Evolutionary conservation across 2,329 filamentous ascomycete species (phyloP).

Genomic region (Trichoderma asperellum): DNA sequence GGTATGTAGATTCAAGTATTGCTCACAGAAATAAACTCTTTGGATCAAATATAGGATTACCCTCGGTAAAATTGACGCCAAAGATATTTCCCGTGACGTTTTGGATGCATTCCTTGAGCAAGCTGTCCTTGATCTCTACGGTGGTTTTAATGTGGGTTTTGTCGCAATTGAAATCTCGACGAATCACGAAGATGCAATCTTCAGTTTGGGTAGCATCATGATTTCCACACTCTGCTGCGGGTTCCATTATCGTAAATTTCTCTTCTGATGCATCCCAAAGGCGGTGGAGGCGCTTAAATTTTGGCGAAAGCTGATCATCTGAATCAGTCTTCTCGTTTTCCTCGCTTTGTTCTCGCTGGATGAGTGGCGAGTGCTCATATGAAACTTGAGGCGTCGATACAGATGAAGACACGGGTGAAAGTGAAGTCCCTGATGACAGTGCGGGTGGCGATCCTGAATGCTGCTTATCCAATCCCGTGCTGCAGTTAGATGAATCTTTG

Average conservation of each 20-base stretch:
- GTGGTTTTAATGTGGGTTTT: slow-evolving; percentile 74
- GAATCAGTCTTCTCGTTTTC: neutral
- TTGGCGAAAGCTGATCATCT: neutral
- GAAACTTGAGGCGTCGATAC: neutral
- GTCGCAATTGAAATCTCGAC: slow-evolving; percentile 81
- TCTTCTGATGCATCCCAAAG: slow-evolving; percentile 57
- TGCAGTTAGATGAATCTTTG: neutral
- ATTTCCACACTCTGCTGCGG: slow-evolving; percentile 49
- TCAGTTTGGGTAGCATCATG: slow-evolving; percentile 68
- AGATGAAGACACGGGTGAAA: neutral
- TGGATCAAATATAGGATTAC: slow-evolving; percentile 73
- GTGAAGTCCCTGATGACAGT: neutral
- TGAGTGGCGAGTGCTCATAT: neutral
- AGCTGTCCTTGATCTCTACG: slow-evolving; percentile 84
- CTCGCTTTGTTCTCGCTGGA: neutral
- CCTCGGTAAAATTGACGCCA: slow-evolving; percentile 76
- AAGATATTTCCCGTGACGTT: slow-evolving; percentile 44
- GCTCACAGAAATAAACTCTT: slow-evolving; percentile 69
- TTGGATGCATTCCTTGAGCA: slow-evolving; percentile 66
- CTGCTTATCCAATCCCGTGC: neutral
- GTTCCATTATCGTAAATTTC: slow-evolving; percentile 42
- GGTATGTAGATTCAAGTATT: slow-evolving; percentile 2
- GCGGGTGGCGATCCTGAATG: neutral
- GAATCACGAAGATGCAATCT: slow-evolving; percentile 80
- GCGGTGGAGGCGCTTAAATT: slow-evolving; percentile 58